These are phyloP conservation scores for Solanum virginianum DNA, from an alignment of 257 asterid genomes.

Conservation along the genomic window DNA sequence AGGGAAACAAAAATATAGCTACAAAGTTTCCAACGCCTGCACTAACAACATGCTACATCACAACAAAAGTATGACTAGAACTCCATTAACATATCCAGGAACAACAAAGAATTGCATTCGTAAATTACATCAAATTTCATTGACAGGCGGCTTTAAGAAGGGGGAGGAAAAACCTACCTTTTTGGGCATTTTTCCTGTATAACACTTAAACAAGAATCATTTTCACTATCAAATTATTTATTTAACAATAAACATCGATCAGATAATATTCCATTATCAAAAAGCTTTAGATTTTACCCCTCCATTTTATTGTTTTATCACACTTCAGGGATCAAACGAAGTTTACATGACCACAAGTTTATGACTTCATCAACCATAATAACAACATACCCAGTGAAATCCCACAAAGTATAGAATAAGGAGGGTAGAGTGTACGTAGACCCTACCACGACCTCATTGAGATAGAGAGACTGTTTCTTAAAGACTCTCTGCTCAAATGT, in stretches of 20 bases:
- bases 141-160: not conserved
- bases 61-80: not conserved
- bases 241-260: not conserved
- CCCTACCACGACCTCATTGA: too few species aligned
- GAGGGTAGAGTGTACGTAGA: too few species aligned
- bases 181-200: not conserved
- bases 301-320: not conserved
- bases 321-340: not conserved
- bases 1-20: conserved; percentile 69
- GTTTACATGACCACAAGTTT: not conserved
- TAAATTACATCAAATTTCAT: not conserved
- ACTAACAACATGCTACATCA: not conserved
- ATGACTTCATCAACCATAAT: not conserved
- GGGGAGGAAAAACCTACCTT: not conserved
- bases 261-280: not conserved
- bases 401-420: too few species aligned
- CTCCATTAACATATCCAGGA: not conserved
- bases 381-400: too few species aligned
- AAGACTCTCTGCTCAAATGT: too few species aligned
- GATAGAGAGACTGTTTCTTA: too few species aligned
- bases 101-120: not conserved
- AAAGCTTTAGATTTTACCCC: not conserved
- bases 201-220: not conserved
- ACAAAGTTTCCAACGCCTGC: conserved; percentile 83
- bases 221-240: not conserved